A percentile compares a stretch with the other conserved stretches of the same genome.
Conservation (phyloP, 2,329 filamentous ascomycete species). For the Neopestalotiopsis clavispora region DNA sequence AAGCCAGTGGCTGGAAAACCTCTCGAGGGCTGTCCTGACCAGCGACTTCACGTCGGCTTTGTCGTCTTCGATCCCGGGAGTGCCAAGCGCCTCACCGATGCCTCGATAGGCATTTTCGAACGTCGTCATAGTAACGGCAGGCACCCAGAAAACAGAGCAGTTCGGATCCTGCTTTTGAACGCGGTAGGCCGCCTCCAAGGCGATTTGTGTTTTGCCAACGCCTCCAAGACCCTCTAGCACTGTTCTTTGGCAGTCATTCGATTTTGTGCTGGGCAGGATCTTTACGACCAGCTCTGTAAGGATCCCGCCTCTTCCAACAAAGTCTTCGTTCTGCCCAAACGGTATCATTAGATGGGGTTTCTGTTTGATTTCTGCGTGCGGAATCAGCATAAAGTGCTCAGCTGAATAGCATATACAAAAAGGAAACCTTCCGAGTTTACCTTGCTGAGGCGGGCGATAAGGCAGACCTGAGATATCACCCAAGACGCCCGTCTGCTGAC, state of each 20-base stretch:
- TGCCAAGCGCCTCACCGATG: slow-evolving; percentile 33
- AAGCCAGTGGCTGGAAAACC: slow-evolving; percentile 38
- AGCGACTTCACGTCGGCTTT: slow-evolving; percentile 40
- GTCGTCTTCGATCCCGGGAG: slow-evolving; percentile 35
- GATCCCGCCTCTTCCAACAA: fast-evolving
- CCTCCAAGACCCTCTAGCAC: slow-evolving; percentile 38
- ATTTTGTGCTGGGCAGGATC: too few relatives aligned
- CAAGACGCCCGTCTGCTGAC: background rate
- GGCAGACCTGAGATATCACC: background rate
- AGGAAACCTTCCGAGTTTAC: too few relatives aligned
- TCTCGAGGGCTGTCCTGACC: slow-evolving; percentile 38
- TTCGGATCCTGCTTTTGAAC: slow-evolving; percentile 28
- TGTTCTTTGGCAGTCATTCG: slow-evolving; percentile 29
- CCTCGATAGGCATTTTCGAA: slow-evolving; percentile 41
- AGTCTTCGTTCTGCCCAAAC: fast-evolving
- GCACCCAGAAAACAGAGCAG: slow-evolving; percentile 46
- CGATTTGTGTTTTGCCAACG: slow-evolving; percentile 44
- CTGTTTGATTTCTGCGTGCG: too few relatives aligned
- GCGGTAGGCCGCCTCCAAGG: slow-evolving; percentile 39
- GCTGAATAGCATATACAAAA: too few relatives aligned
- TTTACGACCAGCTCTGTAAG: too few relatives aligned
- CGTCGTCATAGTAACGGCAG: slow-evolving; percentile 29
- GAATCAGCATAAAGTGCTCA: too few relatives aligned
- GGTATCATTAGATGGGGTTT: too few relatives aligned
- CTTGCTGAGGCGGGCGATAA: background rate